Conservation (phyloP, 2,329 filamentous ascomycete genomes). For the Xylaria sp. region DNA sequence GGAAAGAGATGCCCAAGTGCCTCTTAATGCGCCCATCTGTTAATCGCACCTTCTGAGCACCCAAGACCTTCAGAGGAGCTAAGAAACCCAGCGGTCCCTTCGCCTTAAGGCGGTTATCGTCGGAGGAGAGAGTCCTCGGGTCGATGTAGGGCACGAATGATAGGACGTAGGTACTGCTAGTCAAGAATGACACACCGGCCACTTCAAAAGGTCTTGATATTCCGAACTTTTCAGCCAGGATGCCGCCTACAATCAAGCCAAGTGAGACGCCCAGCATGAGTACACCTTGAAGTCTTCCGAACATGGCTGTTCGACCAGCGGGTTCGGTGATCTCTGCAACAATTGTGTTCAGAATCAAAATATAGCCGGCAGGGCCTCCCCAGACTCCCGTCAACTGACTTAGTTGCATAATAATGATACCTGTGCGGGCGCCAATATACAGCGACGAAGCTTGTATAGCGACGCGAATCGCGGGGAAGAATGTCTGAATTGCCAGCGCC, state of each 20-base stretch:
- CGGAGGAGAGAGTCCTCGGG: slow-evolving; percentile 28
- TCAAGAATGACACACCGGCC: slow-evolving; percentile 26
- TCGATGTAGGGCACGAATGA: slow-evolving; percentile 34
- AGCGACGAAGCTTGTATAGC: slow-evolving; percentile 67
- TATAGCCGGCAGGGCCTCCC: slow-evolving; percentile 71
- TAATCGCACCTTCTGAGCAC: slow-evolving; percentile 30
- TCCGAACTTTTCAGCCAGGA: slow-evolving; percentile 29
- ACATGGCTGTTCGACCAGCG: slow-evolving; percentile 62
- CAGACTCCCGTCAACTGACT: slow-evolving; percentile 72
- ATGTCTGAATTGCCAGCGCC: slow-evolving; percentile 65
- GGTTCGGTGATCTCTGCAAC: slow-evolving; percentile 68
- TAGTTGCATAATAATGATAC: slow-evolving; percentile 69
- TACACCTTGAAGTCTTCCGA: slow-evolving; percentile 53
- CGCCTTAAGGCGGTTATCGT: slow-evolving; percentile 13
- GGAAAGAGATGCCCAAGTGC: slow-evolving; percentile 32
- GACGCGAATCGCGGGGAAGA: slow-evolving; percentile 68
- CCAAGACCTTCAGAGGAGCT: slow-evolving; percentile 25
- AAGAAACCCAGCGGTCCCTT: slow-evolving; percentile 28
- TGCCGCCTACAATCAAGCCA: slow-evolving; percentile 32
- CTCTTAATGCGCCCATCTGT: slow-evolving; percentile 25
- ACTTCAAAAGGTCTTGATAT: slow-evolving; percentile 35
- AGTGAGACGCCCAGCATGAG: slow-evolving; percentile 33
- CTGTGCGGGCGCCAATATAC: slow-evolving; percentile 59
- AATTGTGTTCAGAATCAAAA: slow-evolving; percentile 70
- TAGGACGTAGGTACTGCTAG: slow-evolving; percentile 27